Conservation (phyloP, 2,329 filamentous ascomycete species). For the Fonsecaea pedrosoi region DNA sequence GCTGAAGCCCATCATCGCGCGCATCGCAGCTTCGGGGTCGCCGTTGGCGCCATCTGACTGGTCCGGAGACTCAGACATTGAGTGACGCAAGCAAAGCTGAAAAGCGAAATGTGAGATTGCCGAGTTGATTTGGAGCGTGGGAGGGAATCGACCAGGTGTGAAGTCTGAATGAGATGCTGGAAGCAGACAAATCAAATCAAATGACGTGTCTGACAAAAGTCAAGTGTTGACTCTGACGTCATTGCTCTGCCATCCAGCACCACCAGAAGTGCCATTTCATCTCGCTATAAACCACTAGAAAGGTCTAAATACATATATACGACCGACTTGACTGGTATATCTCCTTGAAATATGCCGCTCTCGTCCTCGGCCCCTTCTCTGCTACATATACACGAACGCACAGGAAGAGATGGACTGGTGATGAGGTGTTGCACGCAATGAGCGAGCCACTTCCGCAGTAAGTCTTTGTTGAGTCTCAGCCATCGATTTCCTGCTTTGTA, state of each 20-base stretch:
- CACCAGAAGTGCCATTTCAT: no score
- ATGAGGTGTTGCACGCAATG: no score
- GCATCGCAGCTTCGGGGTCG: conserved; percentile 35
- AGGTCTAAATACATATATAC: no score
- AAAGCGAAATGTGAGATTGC: not conserved
- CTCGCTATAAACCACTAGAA: no score
- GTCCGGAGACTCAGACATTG: conserved; percentile 21
- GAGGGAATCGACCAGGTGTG: not conserved
- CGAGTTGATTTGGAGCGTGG: not conserved
- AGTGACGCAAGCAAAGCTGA: not conserved
- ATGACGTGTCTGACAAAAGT: not conserved
- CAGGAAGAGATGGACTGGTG: no score
- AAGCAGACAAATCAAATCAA: not conserved
- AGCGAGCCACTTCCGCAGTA: no score
- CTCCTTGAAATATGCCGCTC: no score
- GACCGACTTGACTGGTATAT: no score
- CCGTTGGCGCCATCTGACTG: not conserved
- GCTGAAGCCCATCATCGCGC: conserved; percentile 38
- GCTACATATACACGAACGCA: no score
- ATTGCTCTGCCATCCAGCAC: not conserved
- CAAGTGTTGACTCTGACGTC: not conserved
- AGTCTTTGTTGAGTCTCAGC: no score
- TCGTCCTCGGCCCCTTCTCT: no score
- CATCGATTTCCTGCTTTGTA: no score
- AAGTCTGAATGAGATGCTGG: not conserved